Base-by-base conservation (phyloP, 1,284 basidiomycete species). In the Melampsora americana region DNA sequence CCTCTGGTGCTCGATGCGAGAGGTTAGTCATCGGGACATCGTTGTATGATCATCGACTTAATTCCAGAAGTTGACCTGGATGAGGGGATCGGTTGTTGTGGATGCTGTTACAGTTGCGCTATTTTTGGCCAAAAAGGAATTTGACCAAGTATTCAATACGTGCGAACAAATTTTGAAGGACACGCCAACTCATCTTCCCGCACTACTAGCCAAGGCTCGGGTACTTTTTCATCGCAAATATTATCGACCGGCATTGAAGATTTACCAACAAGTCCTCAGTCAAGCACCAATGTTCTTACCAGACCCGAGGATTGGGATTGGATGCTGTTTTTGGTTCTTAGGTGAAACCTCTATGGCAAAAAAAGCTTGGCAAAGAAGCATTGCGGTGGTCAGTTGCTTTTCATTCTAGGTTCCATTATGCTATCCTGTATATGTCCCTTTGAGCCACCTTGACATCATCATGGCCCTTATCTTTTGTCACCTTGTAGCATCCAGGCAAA, bases 291-390 rank as follows among this genome's bases (percentile, higher is more conserved):
- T 86, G 16, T 91, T 90, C 83, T 84, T 86, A 28, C 95, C 94
- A 0, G 94, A 97, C 82, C 94, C 94, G 39, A 87, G 94, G 18
- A 91, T 96, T 79, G 94, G 94, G 20, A 92, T 97, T 50, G 95
- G 95, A 11, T 84, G 96, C 9, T 95, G 94, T 83, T 86, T 93
- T 23, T 96, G 92, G 91, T 87, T 90, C 12, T 85, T 95, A 83
- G 90, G 90, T 72, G 88, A 94, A 80, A 89, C 89, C 77, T 85
- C 85, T 2, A 89, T 89, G 79, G 94, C 94, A 0, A 88, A 88
- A 78, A 87, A 87, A 39, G 94, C 93, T 0, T 97, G 95, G 94
- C 87, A 92, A 80, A 86, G 93, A 60, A 90, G 90, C 79, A 82
- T 91, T 73, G 90, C 91, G 83, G 87, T 93, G 79, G 92, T 92